phyloP scores from a whole-genome alignment of 441 rosid genomes.

The Arabidopsis lyrata region DNA sequence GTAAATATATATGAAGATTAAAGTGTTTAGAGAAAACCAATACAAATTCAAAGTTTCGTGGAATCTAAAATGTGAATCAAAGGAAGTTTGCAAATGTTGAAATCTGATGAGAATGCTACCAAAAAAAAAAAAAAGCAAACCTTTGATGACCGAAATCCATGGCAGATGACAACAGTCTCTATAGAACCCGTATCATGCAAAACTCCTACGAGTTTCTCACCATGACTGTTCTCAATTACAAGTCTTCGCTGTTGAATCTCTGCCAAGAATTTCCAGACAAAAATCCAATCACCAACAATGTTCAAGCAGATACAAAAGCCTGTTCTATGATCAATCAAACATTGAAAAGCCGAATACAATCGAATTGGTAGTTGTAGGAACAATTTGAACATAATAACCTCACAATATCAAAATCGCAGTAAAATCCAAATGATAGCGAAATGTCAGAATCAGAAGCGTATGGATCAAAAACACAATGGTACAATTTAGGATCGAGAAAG shows the following conservation, averaged over 20 bases:
- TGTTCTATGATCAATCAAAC: background rate
- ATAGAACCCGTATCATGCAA: constrained; percentile 78
- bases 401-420: constrained; percentile 15
- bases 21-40: background rate
- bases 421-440: background rate
- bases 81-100: background rate
- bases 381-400: constrained; percentile 10
- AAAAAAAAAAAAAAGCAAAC: constrained; percentile 42
- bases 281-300: background rate
- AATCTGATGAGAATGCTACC: background rate
- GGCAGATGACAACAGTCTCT: constrained; percentile 81
- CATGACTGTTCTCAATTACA: constrained; percentile 60
- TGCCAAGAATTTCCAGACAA: constrained; percentile 4
- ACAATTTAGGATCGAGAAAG: background rate
- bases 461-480: background rate
- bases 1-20: background rate
- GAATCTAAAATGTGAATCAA: background rate
- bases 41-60: background rate
- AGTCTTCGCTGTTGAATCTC: constrained; percentile 48
- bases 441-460: background rate
- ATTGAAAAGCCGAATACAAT: background rate
- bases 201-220: constrained; percentile 81
- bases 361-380: constrained; percentile 9
- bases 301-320: background rate
- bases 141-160: constrained; percentile 86